Evolutionary conservation across 2,329 filamentous ascomycete species (phyloP).

Genomic region (Cercospora zeae-maydis): DNA sequence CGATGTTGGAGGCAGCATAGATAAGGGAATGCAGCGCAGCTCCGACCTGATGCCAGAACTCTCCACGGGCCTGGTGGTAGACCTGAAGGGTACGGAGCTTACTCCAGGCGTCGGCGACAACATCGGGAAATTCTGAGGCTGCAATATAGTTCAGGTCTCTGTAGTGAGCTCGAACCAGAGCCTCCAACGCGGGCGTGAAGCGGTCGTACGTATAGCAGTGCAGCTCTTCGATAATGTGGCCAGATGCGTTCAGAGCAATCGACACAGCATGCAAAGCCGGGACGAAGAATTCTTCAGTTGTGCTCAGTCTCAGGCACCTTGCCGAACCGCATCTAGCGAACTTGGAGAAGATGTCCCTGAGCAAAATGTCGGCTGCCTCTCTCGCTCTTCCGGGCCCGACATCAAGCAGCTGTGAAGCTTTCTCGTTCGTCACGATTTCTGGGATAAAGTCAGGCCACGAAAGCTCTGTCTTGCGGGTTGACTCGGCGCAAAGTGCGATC

Average conservation of each 20-base stretch:
- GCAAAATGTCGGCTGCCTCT: neutral
- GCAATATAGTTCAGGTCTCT: neutral
- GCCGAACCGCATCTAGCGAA: neutral
- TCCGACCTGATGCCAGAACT: neutral
- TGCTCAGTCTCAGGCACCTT: neutral
- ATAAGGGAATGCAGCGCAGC: neutral
- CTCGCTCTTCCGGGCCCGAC: neutral
- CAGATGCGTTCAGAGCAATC: neutral
- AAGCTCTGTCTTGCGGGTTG: neutral
- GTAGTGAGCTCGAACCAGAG: neutral
- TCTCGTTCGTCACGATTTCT: neutral
- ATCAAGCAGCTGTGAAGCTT: neutral
- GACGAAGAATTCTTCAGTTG: neutral
- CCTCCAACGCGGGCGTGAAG: neutral
- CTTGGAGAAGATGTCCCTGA: neutral
- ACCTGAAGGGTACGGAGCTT: neutral
- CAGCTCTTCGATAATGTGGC: neutral
- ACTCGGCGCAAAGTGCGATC: neutral
- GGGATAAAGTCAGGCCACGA: neutral
- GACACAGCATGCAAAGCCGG: neutral
- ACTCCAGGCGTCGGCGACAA: neutral
- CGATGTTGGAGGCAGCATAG: neutral
- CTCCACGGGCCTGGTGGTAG: neutral
- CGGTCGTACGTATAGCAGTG: neutral
- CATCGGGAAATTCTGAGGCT: neutral